Evolutionary conservation across 2,329 filamentous ascomycete species (phyloP).

Genomic region (Xylariomycetidae sp.): DNA sequence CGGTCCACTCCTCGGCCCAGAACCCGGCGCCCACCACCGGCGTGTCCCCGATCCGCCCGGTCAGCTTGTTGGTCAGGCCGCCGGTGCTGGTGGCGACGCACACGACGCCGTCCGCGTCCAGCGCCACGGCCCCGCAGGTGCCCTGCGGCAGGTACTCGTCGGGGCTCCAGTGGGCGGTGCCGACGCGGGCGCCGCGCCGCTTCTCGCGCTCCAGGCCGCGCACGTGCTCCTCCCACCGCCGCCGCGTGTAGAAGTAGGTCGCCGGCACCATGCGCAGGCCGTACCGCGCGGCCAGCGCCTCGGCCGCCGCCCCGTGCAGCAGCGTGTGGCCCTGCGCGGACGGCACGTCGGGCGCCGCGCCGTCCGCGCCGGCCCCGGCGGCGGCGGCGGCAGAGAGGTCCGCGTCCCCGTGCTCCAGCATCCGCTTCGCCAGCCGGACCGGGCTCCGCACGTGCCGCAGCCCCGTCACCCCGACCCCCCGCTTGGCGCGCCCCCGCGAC

Average conservation of each 20-base stretch:
- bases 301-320: conserved; percentile 61
- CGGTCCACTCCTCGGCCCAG: conserved; percentile 80
- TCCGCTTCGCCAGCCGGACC: conserved; percentile 63
- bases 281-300: conserved; percentile 61
- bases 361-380: conserved; percentile 7
- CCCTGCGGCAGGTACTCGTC: conserved; percentile 72
- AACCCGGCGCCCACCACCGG: conserved; percentile 79
- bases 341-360: conserved; percentile 32
- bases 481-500: conserved; percentile 63
- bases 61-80: conserved; percentile 83
- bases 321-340: conserved; percentile 65
- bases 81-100: conserved; percentile 65
- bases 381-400: conserved; percentile 38
- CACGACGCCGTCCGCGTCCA: conserved; percentile 69
- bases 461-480: conserved; percentile 71
- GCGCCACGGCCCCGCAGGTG: conserved; percentile 74
- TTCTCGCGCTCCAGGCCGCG: conserved; percentile 48
- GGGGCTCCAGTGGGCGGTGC: no score
- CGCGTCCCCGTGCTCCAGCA: conserved; percentile 61
- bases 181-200: conserved; percentile 32
- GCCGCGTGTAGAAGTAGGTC: conserved; percentile 72
- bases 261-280: conserved; percentile 64
- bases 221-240: conserved; percentile 72
- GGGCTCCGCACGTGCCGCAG: conserved; percentile 72
- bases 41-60: conserved; percentile 80